Base-by-base conservation (phyloP, 148 eudicot genomes). In the Nyssa sinensis region DNA sequence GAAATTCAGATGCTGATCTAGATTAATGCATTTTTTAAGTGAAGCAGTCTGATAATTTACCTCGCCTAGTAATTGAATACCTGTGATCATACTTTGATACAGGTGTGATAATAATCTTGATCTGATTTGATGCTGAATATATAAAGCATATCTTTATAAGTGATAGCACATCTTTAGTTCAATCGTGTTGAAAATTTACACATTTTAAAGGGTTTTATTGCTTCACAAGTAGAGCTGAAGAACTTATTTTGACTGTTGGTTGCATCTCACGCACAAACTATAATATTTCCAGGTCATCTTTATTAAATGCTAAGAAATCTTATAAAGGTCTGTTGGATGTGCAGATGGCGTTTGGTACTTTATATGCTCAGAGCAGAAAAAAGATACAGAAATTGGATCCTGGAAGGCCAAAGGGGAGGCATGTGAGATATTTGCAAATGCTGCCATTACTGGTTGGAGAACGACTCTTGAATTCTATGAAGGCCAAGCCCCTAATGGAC, bases 381-480 rank as follows among this genome's bases (percentile, higher is more conserved):
- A 82, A 53, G 73, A 76, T 70, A 67, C 77, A 27, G 81, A 69
- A 64, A 5, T 34, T 17, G 91, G 91, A 72, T 78, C 55, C 72
- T 90, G 94, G 94, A 81, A 68, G 67, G 75, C 75, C 33, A 86
- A 68, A 67, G 94, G 79, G 13, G 84, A 81, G 25, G 74, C 80
- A 39, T 69, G 74, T 60, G 68, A 81, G 74, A 83, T 90, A 59
- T 88, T 71, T 65, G 47, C 81, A 13, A 72, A 79, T 61, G 55
- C 87, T 73, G n/a, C 30, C 31, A 37, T 90, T 12, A 80, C 47
- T 70, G 94, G 94, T 67, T 88, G 86, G 87, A 88, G 87, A 73
- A 88, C 83, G 7, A 88, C 92, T 30, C 74, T 83, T 28, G 87
- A 88, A 74, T 90, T 67, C 77, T 72, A 78, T 75, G 78, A 80